These are phyloP conservation scores for Rosa lucieae DNA, from an alignment of 306 rosid species.

Conservation along the genomic window DNA sequence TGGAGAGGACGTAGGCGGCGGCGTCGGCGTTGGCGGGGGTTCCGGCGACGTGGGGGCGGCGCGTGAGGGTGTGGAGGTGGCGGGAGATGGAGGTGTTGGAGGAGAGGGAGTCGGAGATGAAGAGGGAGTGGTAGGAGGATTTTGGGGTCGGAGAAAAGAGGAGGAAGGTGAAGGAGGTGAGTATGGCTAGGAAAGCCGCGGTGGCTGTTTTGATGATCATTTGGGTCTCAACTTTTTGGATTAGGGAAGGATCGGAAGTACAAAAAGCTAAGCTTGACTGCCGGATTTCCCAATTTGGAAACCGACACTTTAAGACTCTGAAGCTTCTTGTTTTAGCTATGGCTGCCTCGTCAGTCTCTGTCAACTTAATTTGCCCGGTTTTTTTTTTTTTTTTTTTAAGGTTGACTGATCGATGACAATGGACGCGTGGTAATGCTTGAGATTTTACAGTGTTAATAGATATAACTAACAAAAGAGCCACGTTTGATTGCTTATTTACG, in stretches of 20 bases:
- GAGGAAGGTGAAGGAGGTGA: constrained; percentile 33
- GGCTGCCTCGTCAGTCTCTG: neutral
- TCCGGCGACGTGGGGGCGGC: constrained; percentile 62
- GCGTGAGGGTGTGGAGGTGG: constrained; percentile 55
- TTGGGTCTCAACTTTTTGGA: neutral
- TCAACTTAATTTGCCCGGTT: too few relatives aligned
- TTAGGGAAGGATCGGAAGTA: neutral
- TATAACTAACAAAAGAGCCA: too few relatives aligned
- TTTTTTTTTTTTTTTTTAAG: too few relatives aligned
- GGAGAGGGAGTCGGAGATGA: constrained; percentile 44
- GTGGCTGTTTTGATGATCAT: constrained; percentile 34
- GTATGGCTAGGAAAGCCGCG: constrained; percentile 35
- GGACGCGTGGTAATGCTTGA: too few relatives aligned
- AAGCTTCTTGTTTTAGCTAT: neutral
- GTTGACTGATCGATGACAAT: too few relatives aligned
- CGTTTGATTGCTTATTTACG: too few relatives aligned
- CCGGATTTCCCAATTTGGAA: neutral
- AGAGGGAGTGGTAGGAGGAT: constrained; percentile 59
- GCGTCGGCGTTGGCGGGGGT: constrained; percentile 64
- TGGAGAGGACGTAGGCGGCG: constrained; percentile 49
- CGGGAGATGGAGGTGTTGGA: constrained; percentile 48
- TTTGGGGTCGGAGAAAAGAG: constrained; percentile 33
- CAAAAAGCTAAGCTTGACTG: neutral
- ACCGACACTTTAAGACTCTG: neutral
- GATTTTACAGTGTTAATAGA: too few relatives aligned